Base-by-base conservation (phyloP, 2,329 filamentous ascomycete species). In the Aspergillus awamori region DNA sequence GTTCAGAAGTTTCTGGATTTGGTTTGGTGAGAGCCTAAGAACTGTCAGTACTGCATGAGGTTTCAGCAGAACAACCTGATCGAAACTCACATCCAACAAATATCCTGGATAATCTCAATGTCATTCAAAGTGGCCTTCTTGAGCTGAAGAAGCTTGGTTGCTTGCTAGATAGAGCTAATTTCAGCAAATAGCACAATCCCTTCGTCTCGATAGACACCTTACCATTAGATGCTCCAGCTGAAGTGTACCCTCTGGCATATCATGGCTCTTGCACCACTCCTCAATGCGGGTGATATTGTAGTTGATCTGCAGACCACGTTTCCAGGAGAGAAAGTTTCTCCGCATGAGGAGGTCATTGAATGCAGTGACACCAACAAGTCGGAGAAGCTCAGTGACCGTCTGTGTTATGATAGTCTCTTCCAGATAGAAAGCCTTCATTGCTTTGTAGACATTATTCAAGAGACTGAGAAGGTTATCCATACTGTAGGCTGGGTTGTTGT, bases 221-320 rank as follows among this genome's bases (percentile, higher is more conserved):
- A 92, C 90, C 95, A 99, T 99, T 69, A 99, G 81, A 82, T 99
- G 95, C 83, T 99, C 95, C 59, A 99, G 86, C 81, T 98, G 94
- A 57, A 99, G 85, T 30, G 94, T 99, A 58, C 95, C 95, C 79
- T 99, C 94, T 1, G 95, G 95, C 94, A 99, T 98, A 70, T 98
- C 95, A 77, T 99, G 96, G 74, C 93, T 97, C 87, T 99, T 99
- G 82, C 95, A 99, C 95, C 95, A 99, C 80, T 99, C 95, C 78
- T 99, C 95, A 65, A 99, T 99, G 60, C 95, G 88, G 24, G 95
- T 99, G 77, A 99, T 99, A 81, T 99, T 99, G 84, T 99, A 99
- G 82, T 99, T 99, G 82, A 99, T 99, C 79, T 99, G 95, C 58
- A 99, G 86, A 70, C 95, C 95, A 77, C 95, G 92, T 84, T 99